A percentile compares a stretch with the other conserved stretches of the same genome.
phyloP scores from a whole-genome alignment of 2,329 filamentous ascomycete species.

The Trichocomaceae sp. region DNA sequence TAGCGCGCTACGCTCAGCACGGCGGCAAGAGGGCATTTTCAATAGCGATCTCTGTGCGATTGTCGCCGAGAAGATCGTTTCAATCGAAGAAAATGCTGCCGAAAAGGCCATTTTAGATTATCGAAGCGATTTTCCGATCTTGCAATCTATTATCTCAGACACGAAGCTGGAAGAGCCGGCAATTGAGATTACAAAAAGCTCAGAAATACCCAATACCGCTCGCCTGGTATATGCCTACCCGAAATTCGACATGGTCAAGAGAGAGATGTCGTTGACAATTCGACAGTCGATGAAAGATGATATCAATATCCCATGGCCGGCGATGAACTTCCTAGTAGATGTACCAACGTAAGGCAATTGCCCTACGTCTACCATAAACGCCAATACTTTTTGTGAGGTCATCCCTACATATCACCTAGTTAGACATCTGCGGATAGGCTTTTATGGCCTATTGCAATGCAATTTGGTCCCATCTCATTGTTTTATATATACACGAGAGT shows the following conservation, averaged over 20 bases:
- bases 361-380: neutral
- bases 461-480: neutral
- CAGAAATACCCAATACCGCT: constrained; percentile 2
- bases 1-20: constrained; percentile 18
- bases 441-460: too few relatives aligned
- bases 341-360: neutral
- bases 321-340: constrained; percentile 2
- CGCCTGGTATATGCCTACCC: constrained; percentile 11
- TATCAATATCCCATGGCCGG: constrained; percentile 7
- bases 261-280: constrained; percentile 5
- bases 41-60: constrained; percentile 18
- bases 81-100: constrained; percentile 19
- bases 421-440: too few relatives aligned
- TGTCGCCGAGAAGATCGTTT: constrained; percentile 19
- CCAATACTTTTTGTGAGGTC: too few relatives aligned
- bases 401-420: too few relatives aligned
- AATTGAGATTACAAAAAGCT: neutral
- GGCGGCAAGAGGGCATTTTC: constrained; percentile 20
- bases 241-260: constrained; percentile 4
- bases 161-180: neutral
- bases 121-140: neutral
- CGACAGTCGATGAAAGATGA: constrained; percentile 5
- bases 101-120: neutral
- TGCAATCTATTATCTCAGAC: neutral
- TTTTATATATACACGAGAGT: neutral